A percentile compares a stretch with the other conserved stretches of the same genome.
phyloP scores from a whole-genome alignment of 169 alveolate species.

The Babesia divergens region DNA sequence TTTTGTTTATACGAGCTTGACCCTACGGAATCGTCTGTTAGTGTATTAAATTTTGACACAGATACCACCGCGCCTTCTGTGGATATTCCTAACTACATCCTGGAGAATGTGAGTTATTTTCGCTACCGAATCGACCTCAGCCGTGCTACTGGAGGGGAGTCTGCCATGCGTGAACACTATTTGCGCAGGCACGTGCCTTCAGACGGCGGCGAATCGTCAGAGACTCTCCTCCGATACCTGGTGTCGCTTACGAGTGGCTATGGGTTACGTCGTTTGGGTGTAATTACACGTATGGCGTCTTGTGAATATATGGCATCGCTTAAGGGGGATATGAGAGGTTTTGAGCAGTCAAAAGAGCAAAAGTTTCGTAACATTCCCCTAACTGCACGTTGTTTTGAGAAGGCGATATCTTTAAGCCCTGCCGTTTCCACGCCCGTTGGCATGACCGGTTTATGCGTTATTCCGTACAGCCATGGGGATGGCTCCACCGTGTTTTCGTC shows the following conservation, averaged over 20 bases:
- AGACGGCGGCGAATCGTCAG: background rate
- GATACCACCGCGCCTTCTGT: background rate
- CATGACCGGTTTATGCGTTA: background rate
- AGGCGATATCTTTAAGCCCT: slow-evolving; percentile 3
- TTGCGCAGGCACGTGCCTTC: background rate
- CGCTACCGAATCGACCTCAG: slow-evolving; percentile 8
- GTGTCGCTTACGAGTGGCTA: slow-evolving; percentile 5
- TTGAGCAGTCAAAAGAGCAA: background rate
- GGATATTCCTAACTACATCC: background rate
- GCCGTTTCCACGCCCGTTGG: slow-evolving; percentile 6
- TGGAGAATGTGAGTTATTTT: background rate
- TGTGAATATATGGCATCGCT: slow-evolving; percentile 10
- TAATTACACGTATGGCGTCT: slow-evolving; percentile 6
- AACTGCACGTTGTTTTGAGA: slow-evolving; percentile 15
- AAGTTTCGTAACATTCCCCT: background rate
- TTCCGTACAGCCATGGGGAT: slow-evolving; percentile 7
- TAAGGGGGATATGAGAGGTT: too few relatives aligned
- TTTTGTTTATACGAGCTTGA: slow-evolving; percentile 9
- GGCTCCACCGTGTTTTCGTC: background rate
- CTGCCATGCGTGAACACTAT: background rate
- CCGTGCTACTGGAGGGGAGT: background rate
- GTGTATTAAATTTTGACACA: background rate
- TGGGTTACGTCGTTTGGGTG: background rate
- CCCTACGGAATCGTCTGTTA: background rate
- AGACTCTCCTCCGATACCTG: background rate